Percentiles rank a stretch among this genome's conserved stretches.
Conservation (phyloP, 202 grass and related monocot genomes). For the Setaria viridis region DNA sequence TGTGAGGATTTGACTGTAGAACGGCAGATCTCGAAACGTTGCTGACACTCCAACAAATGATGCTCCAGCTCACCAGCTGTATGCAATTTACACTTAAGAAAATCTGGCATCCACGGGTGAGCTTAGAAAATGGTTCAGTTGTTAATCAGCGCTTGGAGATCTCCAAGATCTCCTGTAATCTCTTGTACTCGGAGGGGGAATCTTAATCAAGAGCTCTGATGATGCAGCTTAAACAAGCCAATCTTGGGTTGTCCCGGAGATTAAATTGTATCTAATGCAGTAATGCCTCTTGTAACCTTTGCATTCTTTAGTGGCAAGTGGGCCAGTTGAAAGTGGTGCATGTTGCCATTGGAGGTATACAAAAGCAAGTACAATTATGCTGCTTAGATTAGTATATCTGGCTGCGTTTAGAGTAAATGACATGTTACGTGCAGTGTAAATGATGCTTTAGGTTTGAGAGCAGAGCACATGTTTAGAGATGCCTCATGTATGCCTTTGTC, state of each 20-base stretch:
- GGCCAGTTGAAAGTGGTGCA: slow-evolving; percentile 18
- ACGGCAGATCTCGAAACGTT: slow-evolving; percentile 14
- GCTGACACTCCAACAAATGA: slow-evolving; percentile 29
- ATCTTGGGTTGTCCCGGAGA: slow-evolving; percentile 13
- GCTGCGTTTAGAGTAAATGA: slow-evolving; percentile 31
- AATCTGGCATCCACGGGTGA: slow-evolving; percentile 25
- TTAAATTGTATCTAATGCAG: not conserved
- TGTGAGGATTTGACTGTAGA: not conserved
- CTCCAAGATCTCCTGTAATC: slow-evolving; percentile 48
- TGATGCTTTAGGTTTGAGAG: slow-evolving; percentile 24
- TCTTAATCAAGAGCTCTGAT: slow-evolving; percentile 48
- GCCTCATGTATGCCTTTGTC: not conserved
- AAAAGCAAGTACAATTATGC: slow-evolving; percentile 44
- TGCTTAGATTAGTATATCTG: slow-evolving; percentile 20
- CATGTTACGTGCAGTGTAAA: slow-evolving; percentile 31
- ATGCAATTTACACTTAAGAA: slow-evolving; percentile 14
- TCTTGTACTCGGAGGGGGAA: slow-evolving; percentile 43
- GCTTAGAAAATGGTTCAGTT: slow-evolving; percentile 20
- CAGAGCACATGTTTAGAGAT: slow-evolving; percentile 38
- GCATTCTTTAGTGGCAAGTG: slow-evolving; percentile 36
- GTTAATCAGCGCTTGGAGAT: slow-evolving; percentile 40
- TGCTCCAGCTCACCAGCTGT: not conserved
- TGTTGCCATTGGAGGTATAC: slow-evolving; percentile 21
- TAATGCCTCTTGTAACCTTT: not conserved
- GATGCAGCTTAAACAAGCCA: slow-evolving; percentile 28